Conservation (phyloP, 169 alveolate species). For the Babesia microti region DNA sequence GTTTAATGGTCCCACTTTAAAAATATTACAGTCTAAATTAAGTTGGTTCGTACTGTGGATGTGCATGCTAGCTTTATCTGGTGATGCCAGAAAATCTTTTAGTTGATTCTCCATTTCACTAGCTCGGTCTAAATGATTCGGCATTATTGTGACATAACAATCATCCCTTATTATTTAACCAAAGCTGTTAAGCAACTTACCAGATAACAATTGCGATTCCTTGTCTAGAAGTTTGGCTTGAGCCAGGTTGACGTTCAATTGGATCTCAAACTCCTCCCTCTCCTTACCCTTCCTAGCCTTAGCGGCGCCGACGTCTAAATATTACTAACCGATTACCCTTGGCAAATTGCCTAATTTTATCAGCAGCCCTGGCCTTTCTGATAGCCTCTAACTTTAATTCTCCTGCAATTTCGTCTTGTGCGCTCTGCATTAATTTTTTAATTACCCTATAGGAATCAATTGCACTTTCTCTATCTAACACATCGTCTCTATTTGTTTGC, state of each 20-base stretch:
- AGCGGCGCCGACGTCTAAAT: slow-evolving; percentile 22
- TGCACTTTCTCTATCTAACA: too few species aligned
- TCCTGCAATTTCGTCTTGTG: slow-evolving; percentile 33
- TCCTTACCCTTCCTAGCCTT: slow-evolving; percentile 12
- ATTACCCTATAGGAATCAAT: too few species aligned
- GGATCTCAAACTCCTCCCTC: slow-evolving; percentile 16
- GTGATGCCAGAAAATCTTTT: slow-evolving; percentile 4
- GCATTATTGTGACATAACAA: too few species aligned
- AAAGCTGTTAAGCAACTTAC: too few species aligned
- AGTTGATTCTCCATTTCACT: slow-evolving; percentile 8
- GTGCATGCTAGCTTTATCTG: slow-evolving; percentile 4
- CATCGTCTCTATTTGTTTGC: too few species aligned
- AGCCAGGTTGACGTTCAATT: slow-evolving; percentile 35
- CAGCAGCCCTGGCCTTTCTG: slow-evolving; percentile 35
- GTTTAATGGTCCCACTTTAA: slow-evolving; percentile 36
- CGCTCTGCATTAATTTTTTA: too few species aligned
- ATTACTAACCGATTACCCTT: too few species aligned
- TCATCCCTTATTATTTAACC: too few species aligned
- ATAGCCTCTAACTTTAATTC: slow-evolving; percentile 33
- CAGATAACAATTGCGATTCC: slow-evolving; percentile 32
- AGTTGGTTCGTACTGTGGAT: slow-evolving; percentile 4
- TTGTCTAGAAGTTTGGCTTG: slow-evolving; percentile 23
- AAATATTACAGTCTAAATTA: slow-evolving; percentile 23
- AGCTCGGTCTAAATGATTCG: too few species aligned
- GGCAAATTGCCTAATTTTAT: slow-evolving; percentile 20